Evolutionary conservation across 1,284 basidiomycete species (phyloP).

Genomic region (Ustilago hordei): DNA sequence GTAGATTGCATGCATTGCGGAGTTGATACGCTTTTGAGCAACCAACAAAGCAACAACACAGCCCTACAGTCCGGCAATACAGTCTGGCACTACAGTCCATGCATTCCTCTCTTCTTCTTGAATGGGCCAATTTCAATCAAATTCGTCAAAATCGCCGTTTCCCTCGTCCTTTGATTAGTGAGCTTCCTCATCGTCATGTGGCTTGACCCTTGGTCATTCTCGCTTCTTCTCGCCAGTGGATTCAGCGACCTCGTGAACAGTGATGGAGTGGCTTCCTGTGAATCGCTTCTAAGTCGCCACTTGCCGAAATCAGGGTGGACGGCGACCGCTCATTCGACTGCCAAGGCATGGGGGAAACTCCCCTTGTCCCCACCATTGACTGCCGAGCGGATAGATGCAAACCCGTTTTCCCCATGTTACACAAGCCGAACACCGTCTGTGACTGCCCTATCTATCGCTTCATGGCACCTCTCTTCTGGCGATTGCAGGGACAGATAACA

Average conservation of each 20-base stretch:
- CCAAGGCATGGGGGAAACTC: slow-evolving; percentile 1
- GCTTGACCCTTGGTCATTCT: background rate
- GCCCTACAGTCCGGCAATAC: no score
- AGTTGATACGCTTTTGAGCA: background rate
- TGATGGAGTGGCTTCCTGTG: background rate
- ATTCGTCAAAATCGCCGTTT: slow-evolving; percentile 20
- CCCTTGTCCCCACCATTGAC: background rate
- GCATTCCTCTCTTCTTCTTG: background rate
- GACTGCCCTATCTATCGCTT: background rate
- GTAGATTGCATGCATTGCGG: slow-evolving; percentile 12
- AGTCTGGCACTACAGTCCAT: background rate
- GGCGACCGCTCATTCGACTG: background rate
- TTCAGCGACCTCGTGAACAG: background rate
- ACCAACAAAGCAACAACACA: background rate
- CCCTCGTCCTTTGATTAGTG: slow-evolving; percentile 6
- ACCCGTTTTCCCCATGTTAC: background rate
- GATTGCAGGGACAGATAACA: no score
- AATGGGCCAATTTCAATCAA: slow-evolving; percentile 2
- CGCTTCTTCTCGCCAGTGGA: background rate
- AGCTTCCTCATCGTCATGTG: slow-evolving; percentile 1
- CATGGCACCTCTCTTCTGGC: background rate
- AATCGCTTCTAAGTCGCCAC: slow-evolving; percentile 1
- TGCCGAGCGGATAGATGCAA: background rate
- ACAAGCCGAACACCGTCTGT: slow-evolving; percentile 5
- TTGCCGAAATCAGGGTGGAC: background rate